These are phyloP conservation scores for Pedinophyceae sp. DNA, from an alignment of 139 green algal species.

Conservation along the genomic window DNA sequence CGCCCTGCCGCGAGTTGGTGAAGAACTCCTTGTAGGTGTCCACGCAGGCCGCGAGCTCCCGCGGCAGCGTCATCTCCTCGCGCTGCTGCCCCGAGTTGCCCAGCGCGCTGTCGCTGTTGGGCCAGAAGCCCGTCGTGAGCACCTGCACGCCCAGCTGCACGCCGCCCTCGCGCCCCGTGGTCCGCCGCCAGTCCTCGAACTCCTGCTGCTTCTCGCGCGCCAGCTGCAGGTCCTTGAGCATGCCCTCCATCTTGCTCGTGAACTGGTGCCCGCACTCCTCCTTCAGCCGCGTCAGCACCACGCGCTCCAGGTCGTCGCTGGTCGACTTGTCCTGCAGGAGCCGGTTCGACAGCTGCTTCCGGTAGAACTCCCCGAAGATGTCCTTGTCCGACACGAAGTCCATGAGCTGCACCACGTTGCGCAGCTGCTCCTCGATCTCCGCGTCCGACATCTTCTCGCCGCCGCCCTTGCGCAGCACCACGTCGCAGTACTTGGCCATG, in stretches of 20 bases:
- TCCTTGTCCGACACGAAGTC: slow-evolving; percentile 94
- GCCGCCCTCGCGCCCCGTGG: slow-evolving; percentile 6
- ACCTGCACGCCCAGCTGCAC: slow-evolving; percentile 83
- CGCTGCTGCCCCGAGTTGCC: background rate
- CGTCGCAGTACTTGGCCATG: slow-evolving; percentile 94
- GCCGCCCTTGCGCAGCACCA: slow-evolving; percentile 64
- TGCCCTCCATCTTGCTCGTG: slow-evolving; percentile 94
- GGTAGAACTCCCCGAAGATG: slow-evolving; percentile 90
- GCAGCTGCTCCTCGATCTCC: slow-evolving; percentile 79
- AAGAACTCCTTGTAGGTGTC: slow-evolving; percentile 78
- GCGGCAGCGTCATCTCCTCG: background rate
- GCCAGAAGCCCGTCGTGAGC: slow-evolving; percentile 80
- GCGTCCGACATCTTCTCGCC: slow-evolving; percentile 89
- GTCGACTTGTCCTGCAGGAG: slow-evolving; percentile 66
- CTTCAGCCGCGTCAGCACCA: slow-evolving; percentile 88
- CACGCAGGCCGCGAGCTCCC: slow-evolving; percentile 29
- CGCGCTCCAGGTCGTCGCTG: slow-evolving; percentile 88
- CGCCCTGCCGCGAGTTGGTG: slow-evolving; percentile 41
- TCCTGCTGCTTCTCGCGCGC: slow-evolving; percentile 73
- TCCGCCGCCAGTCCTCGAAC: slow-evolving; percentile 61
- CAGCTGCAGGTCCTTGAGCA: slow-evolving; percentile 83
- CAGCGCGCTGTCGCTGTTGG: slow-evolving; percentile 67
- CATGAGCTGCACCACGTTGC: slow-evolving; percentile 95
- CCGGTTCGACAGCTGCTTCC: slow-evolving; percentile 75
- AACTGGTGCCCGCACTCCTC: slow-evolving; percentile 96